Evolutionary conservation across 495 filamentous ascomycete genomes (phyloP).

Genomic region (Pseudomonodictys pantanalensis): DNA sequence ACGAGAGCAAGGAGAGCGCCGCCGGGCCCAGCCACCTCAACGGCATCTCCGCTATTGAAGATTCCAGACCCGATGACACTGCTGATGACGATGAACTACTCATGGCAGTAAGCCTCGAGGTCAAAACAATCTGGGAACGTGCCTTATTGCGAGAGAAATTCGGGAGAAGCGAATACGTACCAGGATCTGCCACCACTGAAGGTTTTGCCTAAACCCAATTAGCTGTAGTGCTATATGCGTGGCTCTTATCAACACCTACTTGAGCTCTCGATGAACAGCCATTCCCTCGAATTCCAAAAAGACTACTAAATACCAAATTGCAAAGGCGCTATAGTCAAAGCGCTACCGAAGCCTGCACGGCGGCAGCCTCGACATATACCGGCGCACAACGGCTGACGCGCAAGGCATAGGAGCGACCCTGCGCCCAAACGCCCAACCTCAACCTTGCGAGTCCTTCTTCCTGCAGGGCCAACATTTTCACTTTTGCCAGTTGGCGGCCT

Average conservation of each 20-base stretch:
- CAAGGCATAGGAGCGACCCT: too few species aligned
- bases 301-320: too few species aligned
- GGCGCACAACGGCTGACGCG: too few species aligned
- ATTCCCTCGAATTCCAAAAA: not conserved
- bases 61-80: constrained; percentile 40
- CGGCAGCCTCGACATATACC: too few species aligned
- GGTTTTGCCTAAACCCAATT: not conserved
- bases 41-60: constrained; percentile 32
- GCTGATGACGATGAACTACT: constrained; percentile 42
- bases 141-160: not conserved
- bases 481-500: too few species aligned
- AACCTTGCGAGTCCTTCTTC: too few species aligned
- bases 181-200: constrained; percentile 2
- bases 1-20: constrained; percentile 37
- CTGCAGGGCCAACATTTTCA: too few species aligned
- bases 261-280: not conserved
- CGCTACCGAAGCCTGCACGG: too few species aligned
- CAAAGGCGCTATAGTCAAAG: too few species aligned
- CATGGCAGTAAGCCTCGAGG: not conserved
- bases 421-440: too few species aligned
- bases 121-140: not conserved
- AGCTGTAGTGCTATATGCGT: not conserved
- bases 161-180: not conserved
- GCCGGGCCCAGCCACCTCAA: constrained; percentile 40
- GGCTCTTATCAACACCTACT: not conserved